Conservation (phyloP, 2,329 filamentous ascomycete genomes). For the Proliferodiscus dingleyae region DNA sequence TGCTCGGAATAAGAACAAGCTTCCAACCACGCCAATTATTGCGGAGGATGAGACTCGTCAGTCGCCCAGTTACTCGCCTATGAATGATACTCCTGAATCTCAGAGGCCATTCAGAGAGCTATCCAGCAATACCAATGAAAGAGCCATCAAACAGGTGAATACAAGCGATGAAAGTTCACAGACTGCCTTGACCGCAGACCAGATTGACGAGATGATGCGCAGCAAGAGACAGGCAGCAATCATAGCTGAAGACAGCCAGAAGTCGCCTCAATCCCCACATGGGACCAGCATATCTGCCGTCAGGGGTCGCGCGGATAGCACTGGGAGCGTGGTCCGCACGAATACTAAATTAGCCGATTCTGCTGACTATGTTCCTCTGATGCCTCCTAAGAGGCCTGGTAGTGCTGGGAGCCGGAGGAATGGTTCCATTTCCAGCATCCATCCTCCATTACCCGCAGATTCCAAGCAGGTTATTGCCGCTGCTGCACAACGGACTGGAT, state of each 20-base stretch:
- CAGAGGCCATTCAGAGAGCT: constrained; percentile 57
- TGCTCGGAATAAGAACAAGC: constrained; percentile 41
- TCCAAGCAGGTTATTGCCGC: constrained; percentile 83
- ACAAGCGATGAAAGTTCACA: constrained; percentile 72
- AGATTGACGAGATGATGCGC: constrained; percentile 71
- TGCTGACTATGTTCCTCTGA: constrained; percentile 35
- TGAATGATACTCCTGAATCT: constrained; percentile 47
- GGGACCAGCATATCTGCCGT: constrained; percentile 34
- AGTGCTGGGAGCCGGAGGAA: constrained; percentile 66
- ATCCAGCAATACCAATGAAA: constrained; percentile 50
- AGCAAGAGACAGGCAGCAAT: constrained; percentile 39
- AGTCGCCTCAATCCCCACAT: constrained; percentile 22
- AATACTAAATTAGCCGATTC: constrained; percentile 34
- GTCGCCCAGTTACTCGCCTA: constrained; percentile 46
- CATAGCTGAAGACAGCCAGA: constrained; percentile 20
- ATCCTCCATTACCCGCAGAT: constrained; percentile 75
- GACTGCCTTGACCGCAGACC: constrained; percentile 75
- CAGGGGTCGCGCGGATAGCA: constrained; percentile 44
- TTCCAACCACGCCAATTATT: constrained; percentile 43
- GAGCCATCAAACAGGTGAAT: constrained; percentile 36
- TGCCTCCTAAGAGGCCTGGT: constrained; percentile 52
- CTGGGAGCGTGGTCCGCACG: constrained; percentile 39
- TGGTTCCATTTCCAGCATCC: constrained; percentile 39
- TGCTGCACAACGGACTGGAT: constrained; percentile 56
- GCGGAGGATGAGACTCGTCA: constrained; percentile 62